These are phyloP conservation scores for Vitis rupestris DNA, from an alignment of 164 flowering plant genomes.

Conservation along the genomic window DNA sequence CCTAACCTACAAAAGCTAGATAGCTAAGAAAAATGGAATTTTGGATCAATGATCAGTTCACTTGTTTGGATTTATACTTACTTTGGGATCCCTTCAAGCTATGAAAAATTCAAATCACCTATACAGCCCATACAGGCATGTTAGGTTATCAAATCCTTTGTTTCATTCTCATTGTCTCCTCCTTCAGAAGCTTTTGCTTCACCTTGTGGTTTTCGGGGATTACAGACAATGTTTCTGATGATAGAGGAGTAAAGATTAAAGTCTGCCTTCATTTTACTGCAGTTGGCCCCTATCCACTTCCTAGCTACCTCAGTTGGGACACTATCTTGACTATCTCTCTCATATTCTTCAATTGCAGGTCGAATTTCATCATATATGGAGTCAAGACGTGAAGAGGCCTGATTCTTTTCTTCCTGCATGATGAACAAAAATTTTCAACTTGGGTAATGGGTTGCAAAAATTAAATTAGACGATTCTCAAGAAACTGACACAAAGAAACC, in stretches of 20 bases:
- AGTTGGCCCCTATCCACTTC: slow-evolving; percentile 86
- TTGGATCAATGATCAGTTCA: too few relatives aligned
- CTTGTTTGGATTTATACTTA: too few relatives aligned
- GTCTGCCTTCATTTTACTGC: slow-evolving; percentile 71
- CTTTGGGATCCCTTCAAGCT: neutral
- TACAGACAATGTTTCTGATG: slow-evolving; percentile 51
- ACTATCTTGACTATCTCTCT: slow-evolving; percentile 80
- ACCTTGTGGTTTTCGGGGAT: slow-evolving; percentile 22
- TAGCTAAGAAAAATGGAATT: too few relatives aligned
- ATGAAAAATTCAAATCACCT: neutral
- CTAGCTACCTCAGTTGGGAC: slow-evolving; percentile 79
- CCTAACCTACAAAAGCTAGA: too few relatives aligned
- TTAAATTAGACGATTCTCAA: neutral
- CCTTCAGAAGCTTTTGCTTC: slow-evolving; percentile 19
- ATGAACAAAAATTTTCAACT: neutral
- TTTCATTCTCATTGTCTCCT: slow-evolving; percentile 15
- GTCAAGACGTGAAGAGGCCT: slow-evolving; percentile 51
- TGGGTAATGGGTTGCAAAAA: neutral
- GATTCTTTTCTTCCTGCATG: slow-evolving; percentile 57
- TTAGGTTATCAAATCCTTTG: slow-evolving; percentile 19
- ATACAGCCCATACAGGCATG: neutral
- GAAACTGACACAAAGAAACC: neutral
- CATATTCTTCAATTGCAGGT: slow-evolving; percentile 86
- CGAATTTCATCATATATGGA: slow-evolving; percentile 75
- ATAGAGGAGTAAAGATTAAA: slow-evolving; percentile 64